Conservation (phyloP, 1,139 yeast genomes). For the Komagataea norvegica region DNA sequence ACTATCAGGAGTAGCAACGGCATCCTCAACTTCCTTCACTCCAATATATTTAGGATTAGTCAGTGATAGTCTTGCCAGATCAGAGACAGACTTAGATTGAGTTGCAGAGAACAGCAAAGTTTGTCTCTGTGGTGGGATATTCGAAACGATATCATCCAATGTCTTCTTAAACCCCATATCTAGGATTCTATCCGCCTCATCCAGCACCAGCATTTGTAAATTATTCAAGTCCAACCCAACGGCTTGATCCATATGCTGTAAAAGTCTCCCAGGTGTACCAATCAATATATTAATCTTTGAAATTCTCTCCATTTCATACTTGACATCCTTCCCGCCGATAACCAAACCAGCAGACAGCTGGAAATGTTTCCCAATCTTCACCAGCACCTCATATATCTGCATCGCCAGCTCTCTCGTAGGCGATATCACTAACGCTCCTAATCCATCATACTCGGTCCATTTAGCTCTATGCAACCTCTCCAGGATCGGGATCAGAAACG, state of each 20-base stretch:
- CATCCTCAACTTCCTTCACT: conserved; percentile 41
- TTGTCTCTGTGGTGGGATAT: conserved; percentile 82
- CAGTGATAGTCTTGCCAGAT: conserved; percentile 82
- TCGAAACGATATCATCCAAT: conserved; percentile 77
- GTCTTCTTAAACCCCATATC: conserved; percentile 96
- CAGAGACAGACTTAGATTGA: conserved; percentile 81
- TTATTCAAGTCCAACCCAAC: conserved; percentile 78
- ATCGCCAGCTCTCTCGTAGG: conserved; percentile 95
- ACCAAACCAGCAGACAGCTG: conserved; percentile 90
- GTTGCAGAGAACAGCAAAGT: conserved; percentile 91
- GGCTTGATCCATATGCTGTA: conserved; percentile 94
- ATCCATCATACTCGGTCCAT: conserved; percentile 87
- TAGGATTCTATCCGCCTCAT: conserved; percentile 93
- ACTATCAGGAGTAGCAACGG: conserved; percentile 72
- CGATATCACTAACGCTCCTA: conserved; percentile 87
- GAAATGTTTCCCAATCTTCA: conserved; percentile 76
- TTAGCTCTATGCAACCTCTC: conserved; percentile 66
- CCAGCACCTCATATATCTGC: conserved; percentile 86
- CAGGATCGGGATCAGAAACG: conserved; percentile 81
- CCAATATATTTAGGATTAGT: conserved; percentile 75
- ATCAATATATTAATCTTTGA: conserved; percentile 79
- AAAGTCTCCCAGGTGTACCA: conserved; percentile 93
- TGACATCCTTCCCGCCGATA: conserved; percentile 94
- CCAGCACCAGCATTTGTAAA: conserved; percentile 77
- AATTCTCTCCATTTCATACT: conserved; percentile 81